phyloP scores from a whole-genome alignment of 2,329 filamentous ascomycete species.

The Exophiala aquamarina region DNA sequence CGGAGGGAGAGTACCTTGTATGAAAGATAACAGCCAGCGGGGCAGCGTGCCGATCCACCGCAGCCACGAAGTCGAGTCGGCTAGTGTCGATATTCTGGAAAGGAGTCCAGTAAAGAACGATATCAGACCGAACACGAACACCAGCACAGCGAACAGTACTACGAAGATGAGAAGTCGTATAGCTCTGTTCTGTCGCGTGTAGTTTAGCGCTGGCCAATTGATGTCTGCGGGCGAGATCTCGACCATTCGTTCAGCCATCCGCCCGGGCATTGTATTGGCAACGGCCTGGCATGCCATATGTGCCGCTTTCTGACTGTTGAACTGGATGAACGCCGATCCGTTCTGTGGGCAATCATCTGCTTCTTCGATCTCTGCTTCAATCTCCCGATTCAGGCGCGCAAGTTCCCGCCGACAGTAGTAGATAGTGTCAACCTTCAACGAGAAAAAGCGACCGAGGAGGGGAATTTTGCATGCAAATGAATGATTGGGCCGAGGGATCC shows the following conservation, averaged over 20 bases:
- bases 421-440: constrained; percentile 28
- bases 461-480: constrained; percentile 25
- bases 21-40: constrained; percentile 17
- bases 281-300: constrained; percentile 29
- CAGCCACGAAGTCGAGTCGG: constrained; percentile 22
- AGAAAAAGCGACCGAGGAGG: constrained; percentile 27
- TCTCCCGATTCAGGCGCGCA: constrained; percentile 29
- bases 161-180: constrained; percentile 25
- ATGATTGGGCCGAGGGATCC: constrained; percentile 25
- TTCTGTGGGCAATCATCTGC: constrained; percentile 27
- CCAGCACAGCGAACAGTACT: constrained; percentile 23
- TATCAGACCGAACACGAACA: constrained; percentile 30
- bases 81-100: constrained; percentile 25
- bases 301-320: constrained; percentile 29
- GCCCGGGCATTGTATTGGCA: constrained; percentile 23
- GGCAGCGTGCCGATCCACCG: constrained; percentile 20
- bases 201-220: constrained; percentile 24
- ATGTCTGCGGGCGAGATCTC: constrained; percentile 31
- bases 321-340: constrained; percentile 29
- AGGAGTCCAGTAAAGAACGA: constrained; percentile 27
- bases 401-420: constrained; percentile 30
- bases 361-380: constrained; percentile 26
- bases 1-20: constrained; percentile 30
- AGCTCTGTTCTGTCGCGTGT: constrained; percentile 10
- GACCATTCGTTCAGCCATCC: constrained; percentile 27